A percentile compares a stretch with the other conserved stretches of the same genome.
phyloP scores from a whole-genome alignment of 345 rosid genomes.

The Eucalyptus sp. region DNA sequence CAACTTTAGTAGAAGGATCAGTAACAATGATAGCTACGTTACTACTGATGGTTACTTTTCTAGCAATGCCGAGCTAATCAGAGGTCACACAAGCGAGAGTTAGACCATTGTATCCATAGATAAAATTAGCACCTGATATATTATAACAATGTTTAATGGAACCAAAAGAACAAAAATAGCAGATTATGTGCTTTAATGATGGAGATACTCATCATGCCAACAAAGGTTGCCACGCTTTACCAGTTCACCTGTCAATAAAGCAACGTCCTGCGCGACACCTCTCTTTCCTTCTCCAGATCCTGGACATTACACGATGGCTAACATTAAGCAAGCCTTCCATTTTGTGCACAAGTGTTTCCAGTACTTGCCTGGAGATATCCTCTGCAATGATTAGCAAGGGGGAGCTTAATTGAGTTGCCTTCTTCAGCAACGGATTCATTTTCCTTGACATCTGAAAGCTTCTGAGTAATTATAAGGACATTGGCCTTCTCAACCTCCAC shows the following conservation, averaged over 20 bases:
- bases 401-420: conserved; percentile 67
- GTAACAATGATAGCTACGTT: conserved; percentile 73
- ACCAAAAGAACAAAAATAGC: not conserved
- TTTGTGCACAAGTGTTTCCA: conserved; percentile 57
- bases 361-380: conserved; percentile 54
- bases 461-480: conserved; percentile 72
- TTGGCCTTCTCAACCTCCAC: conserved; percentile 79
- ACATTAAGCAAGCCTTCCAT: conserved; percentile 54
- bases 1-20: conserved; percentile 69
- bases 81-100: conserved; percentile 47
- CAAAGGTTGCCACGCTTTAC: not conserved
- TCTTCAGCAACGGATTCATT: conserved; percentile 61
- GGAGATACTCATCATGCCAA: not conserved
- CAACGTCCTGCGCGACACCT: conserved; percentile 79
- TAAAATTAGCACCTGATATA: conserved; percentile 68
- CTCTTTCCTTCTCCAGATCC: conserved; percentile 71
- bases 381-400: conserved; percentile 80
- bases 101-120: conserved; percentile 54
- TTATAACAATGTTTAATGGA: not conserved
- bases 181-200: not conserved
- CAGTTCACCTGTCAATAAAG: conserved; percentile 70
- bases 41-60: conserved; percentile 54
- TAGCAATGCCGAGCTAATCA: conserved; percentile 83
- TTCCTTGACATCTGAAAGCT: conserved; percentile 54
- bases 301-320: conserved; percentile 73